phyloP scores from a whole-genome alignment of 2,329 filamentous ascomycete species.

The Berkeleyomyces rouxiae region DNA sequence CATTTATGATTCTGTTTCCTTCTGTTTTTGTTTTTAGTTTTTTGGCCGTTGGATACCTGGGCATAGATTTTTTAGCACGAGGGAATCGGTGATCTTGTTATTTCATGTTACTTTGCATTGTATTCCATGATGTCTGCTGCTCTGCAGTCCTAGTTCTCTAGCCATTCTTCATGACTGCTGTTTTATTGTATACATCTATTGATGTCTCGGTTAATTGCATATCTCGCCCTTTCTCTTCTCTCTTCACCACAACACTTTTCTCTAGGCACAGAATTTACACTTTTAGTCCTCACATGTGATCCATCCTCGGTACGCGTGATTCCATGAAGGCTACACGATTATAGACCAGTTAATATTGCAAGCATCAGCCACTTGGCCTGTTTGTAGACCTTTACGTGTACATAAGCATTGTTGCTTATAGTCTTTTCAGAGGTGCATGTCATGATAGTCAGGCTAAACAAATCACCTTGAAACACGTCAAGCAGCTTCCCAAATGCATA shows the following conservation, averaged over 20 bases:
- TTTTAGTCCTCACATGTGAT: background rate
- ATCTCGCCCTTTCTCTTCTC: background rate
- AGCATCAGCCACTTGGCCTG: too few species aligned
- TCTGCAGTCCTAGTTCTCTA: background rate
- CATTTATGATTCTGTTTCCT: background rate
- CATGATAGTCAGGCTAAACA: too few species aligned
- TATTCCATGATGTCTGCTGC: background rate
- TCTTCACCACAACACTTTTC: background rate
- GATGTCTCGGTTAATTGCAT: background rate
- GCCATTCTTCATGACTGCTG: constrained; percentile 6
- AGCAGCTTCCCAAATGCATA: too few species aligned
- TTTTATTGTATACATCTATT: background rate
- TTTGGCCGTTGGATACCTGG: constrained; percentile 2
- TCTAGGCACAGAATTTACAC: background rate
- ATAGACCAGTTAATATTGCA: background rate
- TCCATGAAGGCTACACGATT: background rate
- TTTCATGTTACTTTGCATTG: constrained; percentile 5
- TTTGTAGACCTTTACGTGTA: background rate
- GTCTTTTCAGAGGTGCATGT: too few species aligned
- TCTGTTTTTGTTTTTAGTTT: background rate
- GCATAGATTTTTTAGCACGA: constrained; percentile 7
- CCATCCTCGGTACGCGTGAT: background rate
- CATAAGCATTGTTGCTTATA: too few species aligned
- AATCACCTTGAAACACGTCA: too few species aligned
- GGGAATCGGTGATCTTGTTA: background rate